Evolutionary conservation across 306 rosid genomes (phyloP).

Genomic region (Medicago ruthenica): DNA sequence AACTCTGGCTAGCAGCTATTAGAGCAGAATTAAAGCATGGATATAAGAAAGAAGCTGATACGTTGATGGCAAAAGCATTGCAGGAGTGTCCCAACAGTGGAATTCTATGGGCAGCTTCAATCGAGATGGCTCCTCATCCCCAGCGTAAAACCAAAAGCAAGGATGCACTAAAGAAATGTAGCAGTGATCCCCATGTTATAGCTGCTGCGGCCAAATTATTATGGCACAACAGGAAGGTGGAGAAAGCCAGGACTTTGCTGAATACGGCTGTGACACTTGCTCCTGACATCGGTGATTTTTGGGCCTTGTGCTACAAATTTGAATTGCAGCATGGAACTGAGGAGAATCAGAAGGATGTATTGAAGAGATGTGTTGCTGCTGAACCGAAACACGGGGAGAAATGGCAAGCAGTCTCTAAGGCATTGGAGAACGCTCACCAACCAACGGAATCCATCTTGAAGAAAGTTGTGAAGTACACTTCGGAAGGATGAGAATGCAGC

Average conservation of each 20-base stretch:
- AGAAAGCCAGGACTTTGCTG: too few species aligned
- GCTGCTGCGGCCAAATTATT: too few species aligned
- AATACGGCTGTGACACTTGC: too few species aligned
- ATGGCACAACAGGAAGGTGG: too few species aligned
- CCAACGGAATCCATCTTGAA: conserved; percentile 78
- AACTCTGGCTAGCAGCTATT: too few species aligned
- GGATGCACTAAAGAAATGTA: too few species aligned
- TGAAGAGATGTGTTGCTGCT: too few species aligned
- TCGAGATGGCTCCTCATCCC: too few species aligned
- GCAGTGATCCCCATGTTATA: too few species aligned
- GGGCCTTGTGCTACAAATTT: conserved; percentile 56
- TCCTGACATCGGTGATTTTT: conserved; percentile 49
- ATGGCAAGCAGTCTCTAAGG: conserved; percentile 84
- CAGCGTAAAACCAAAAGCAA: too few species aligned
- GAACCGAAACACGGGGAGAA: conserved; percentile 59
- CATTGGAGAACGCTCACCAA: conserved; percentile 88
- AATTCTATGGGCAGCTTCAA: conserved; percentile 63
- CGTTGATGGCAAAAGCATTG: conserved; percentile 89
- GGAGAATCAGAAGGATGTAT: too few species aligned
- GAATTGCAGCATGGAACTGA: too few species aligned
- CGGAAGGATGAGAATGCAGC: conserved; percentile 71
- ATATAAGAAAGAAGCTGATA: conserved; percentile 82
- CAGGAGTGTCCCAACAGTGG: conserved; percentile 90
- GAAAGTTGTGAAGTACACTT: conserved; percentile 46
- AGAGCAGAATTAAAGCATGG: conserved; percentile 49